Percentiles rank a stretch among this genome's conserved stretches.
phyloP scores from a whole-genome alignment of 768 basidiomycete genomes.

The Scleroderma citrinum region DNA sequence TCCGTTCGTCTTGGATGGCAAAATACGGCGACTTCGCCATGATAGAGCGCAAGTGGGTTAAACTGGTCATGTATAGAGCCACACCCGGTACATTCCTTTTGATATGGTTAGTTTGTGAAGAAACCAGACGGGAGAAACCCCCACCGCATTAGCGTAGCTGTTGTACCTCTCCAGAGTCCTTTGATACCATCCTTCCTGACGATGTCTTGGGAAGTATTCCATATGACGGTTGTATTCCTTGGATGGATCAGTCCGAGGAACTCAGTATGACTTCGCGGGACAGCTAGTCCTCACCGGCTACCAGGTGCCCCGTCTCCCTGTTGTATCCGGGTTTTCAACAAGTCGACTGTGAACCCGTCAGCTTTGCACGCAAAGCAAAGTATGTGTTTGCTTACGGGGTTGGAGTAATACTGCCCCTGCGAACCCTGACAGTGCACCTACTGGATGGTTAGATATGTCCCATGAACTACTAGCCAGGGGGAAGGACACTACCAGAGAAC shows the following conservation, averaged over 20 bases:
- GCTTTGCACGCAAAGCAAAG: background rate
- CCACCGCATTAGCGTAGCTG: conserved; percentile 70
- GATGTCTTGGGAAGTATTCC: conserved; percentile 51
- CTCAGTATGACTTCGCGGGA: background rate
- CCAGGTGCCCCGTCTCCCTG: conserved; percentile 55
- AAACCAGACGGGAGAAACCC: conserved; percentile 2
- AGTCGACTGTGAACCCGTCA: conserved; percentile 52
- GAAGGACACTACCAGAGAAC: conserved; percentile 17
- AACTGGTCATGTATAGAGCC: conserved; percentile 82
- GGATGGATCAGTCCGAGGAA: background rate
- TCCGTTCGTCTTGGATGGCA: conserved; percentile 27
- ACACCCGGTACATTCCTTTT: conserved; percentile 88
- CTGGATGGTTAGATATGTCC: background rate
- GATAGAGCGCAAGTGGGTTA: conserved; percentile 73
- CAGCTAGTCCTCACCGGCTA: conserved; percentile 32
- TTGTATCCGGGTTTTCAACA: conserved; percentile 89
- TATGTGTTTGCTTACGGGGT: conserved; percentile 48
- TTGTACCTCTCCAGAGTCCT: conserved; percentile 88
- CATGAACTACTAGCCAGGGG: background rate
- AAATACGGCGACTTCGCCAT: conserved; percentile 76
- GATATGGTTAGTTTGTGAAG: conserved; percentile 1
- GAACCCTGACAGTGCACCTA: conserved; percentile 76
- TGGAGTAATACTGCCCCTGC: conserved; percentile 70
- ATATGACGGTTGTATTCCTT: conserved; percentile 38
- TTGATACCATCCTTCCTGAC: conserved; percentile 53